Conservation (phyloP, 1,139 yeast species). For the Suhomyces ambrosiae region DNA sequence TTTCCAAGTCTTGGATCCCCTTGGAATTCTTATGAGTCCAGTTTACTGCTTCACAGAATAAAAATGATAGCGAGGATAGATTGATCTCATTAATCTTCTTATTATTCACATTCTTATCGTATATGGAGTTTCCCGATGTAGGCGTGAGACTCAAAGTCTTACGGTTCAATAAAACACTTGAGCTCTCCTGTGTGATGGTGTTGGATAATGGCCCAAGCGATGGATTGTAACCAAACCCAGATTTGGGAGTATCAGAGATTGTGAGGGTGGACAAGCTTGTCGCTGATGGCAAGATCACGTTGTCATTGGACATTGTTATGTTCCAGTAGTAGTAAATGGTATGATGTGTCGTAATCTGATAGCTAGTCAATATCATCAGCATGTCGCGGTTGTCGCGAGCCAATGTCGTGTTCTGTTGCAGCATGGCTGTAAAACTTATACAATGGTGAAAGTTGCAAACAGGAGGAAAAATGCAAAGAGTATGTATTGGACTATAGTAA, state of each 20-base stretch:
- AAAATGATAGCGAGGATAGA: conserved; percentile 64
- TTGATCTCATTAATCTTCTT: conserved; percentile 70
- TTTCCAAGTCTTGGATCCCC: conserved; percentile 78
- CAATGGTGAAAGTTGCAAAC: neutral
- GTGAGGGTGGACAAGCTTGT: conserved; percentile 39
- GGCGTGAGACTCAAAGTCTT: conserved; percentile 36
- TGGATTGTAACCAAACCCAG: conserved; percentile 51
- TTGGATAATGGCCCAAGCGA: conserved; percentile 46
- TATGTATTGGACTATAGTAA: neutral
- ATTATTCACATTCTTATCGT: conserved; percentile 63
- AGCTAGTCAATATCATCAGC: neutral
- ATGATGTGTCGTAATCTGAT: neutral
- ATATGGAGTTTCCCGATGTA: conserved; percentile 48
- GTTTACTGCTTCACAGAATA: conserved; percentile 73
- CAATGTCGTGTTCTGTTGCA: neutral
- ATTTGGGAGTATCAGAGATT: conserved; percentile 34
- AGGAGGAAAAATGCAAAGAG: neutral
- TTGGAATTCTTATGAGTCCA: conserved; percentile 64
- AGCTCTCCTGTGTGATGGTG: conserved; percentile 39
- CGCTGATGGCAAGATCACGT: conserved; percentile 43
- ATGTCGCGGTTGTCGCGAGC: neutral
- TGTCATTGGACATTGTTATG: conserved; percentile 35
- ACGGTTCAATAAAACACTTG: conserved; percentile 37
- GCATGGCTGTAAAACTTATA: neutral
- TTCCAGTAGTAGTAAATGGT: neutral